A percentile compares a stretch with the other conserved stretches of the same genome.
phyloP scores from a whole-genome alignment of 2,329 filamentous ascomycete genomes.

The Fusarium sp. region DNA sequence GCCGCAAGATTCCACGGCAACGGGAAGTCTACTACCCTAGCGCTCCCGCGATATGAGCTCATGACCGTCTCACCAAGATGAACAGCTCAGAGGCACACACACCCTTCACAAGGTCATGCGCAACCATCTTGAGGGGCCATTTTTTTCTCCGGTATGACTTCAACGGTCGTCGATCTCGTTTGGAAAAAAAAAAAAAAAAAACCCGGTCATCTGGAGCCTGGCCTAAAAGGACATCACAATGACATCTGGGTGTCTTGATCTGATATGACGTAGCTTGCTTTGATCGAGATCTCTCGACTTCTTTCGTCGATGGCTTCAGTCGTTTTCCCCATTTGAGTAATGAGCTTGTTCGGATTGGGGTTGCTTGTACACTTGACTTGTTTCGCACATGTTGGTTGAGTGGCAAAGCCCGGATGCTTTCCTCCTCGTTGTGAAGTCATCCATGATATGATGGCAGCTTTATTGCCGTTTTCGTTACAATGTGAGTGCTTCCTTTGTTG shows the following conservation, averaged over 20 bases:
- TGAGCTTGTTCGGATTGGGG: background rate
- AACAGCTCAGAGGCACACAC: conserved; percentile 15
- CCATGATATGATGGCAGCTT: too few species aligned
- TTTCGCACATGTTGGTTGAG: conserved; percentile 4
- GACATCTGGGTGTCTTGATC: conserved; percentile 13
- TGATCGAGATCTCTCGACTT: conserved; percentile 22
- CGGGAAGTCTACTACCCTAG: conserved; percentile 23
- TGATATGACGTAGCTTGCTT: conserved; percentile 29
- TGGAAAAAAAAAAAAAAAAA: too few species aligned
- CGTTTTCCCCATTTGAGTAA: conserved; percentile 5
- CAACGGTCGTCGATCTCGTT: conserved; percentile 15
- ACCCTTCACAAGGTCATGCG: background rate
- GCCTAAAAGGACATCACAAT: conserved; percentile 21
- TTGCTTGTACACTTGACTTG: background rate
- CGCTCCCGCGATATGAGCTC: conserved; percentile 20
- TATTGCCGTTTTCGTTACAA: too few species aligned
- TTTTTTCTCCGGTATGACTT: conserved; percentile 13
- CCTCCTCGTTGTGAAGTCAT: conserved; percentile 10
- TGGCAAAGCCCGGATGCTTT: conserved; percentile 24
- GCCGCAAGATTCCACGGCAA: conserved; percentile 2
- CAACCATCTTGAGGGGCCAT: background rate
- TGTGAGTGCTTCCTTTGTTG: too few species aligned
- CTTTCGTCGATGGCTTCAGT: conserved; percentile 7
- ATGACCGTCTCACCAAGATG: conserved; percentile 9
- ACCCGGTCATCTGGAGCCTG: too few species aligned